Base-by-base conservation (phyloP, 2,329 filamentous ascomycete genomes). In the Arthrobotrys sphaeroides region DNA sequence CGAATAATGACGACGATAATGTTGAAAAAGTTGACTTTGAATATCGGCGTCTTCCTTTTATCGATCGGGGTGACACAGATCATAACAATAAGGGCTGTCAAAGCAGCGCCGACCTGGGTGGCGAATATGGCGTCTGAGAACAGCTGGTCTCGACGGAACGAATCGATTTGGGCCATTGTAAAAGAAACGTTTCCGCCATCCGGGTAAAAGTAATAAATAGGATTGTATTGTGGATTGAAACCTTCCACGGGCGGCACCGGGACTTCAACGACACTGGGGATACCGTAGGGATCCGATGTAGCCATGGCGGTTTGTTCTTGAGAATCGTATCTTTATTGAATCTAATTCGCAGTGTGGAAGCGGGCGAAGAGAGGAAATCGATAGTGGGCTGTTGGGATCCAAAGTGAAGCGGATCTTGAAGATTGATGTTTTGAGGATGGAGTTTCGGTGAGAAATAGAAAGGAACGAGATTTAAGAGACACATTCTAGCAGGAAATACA, bases 31-130 rank as follows among this genome's bases (percentile, higher is more conserved):
- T 94, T 93, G 79, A 93, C 84, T 77, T 89, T 80, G 81, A 91
- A 91, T 18, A 92, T 86, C 0, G 85, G 80, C 1, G 90, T 89
- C 61, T 84, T 83, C 73, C 91, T 87, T 81, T 92, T 93, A 78
- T 88, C 84, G 0, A 84, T 81, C 18, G 88, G 87, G 0, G 91
- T 93, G 81, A 94, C 85, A 70, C 90, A 83, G 9, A 93, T 83
- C 1, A 94, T 83, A 28, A 91, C 84, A 45, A 90, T 78, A 16
- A 94, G 84, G 79, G 93, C 87, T 74, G 90, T 83, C 69, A 90
- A 77, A 51, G 87, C 88, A 22, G 90, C 88, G 28, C 92, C 92
- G 60, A 93, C 85, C 81, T 94, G 91, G 16, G 86, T 83, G 61
- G 87, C 89, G 81, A 90, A 92, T 82, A 89, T 90, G 9, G 59